These are phyloP conservation scores for Metarhizium guizhouense DNA, from an alignment of 2,329 filamentous ascomycete species.

Conservation along the genomic window DNA sequence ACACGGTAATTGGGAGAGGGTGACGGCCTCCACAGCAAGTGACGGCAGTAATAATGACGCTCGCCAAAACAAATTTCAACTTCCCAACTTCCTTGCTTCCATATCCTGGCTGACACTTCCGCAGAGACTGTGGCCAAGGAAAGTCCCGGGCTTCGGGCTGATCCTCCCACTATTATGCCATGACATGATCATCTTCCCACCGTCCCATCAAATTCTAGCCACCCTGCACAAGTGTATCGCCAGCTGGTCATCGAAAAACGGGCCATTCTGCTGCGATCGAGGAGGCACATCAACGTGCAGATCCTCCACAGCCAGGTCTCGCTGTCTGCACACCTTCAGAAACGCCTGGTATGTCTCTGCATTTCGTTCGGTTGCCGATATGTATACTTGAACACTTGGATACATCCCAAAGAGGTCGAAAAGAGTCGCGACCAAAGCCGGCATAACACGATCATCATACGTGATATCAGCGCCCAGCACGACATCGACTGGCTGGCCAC, in stretches of 20 bases:
- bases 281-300: slow-evolving; percentile 32
- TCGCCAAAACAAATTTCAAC: background rate
- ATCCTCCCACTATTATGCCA: no score
- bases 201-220: slow-evolving; percentile 7
- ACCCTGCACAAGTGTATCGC: slow-evolving; percentile 45
- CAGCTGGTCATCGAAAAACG: slow-evolving; percentile 54
- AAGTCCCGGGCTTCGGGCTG: no score
- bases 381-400: slow-evolving; percentile 48
- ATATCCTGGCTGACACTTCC: no score
- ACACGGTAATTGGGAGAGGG: background rate
- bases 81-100: background rate
- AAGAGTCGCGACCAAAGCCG: slow-evolving; percentile 56
- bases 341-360: slow-evolving; percentile 59
- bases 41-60: background rate
- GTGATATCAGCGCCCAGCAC: slow-evolving; percentile 72
- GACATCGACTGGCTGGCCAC: slow-evolving; percentile 43
- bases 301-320: slow-evolving; percentile 31
- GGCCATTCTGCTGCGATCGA: slow-evolving; percentile 41
- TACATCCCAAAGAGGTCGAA: slow-evolving; percentile 50
- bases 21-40: background rate
- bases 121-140: no score
- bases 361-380: slow-evolving; percentile 65
- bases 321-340: slow-evolving; percentile 45
- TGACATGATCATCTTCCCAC: background rate
- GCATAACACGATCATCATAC: slow-evolving; percentile 58